phyloP scores from a whole-genome alignment of 441 rosid genomes.

The Corymbia calophylla region DNA sequence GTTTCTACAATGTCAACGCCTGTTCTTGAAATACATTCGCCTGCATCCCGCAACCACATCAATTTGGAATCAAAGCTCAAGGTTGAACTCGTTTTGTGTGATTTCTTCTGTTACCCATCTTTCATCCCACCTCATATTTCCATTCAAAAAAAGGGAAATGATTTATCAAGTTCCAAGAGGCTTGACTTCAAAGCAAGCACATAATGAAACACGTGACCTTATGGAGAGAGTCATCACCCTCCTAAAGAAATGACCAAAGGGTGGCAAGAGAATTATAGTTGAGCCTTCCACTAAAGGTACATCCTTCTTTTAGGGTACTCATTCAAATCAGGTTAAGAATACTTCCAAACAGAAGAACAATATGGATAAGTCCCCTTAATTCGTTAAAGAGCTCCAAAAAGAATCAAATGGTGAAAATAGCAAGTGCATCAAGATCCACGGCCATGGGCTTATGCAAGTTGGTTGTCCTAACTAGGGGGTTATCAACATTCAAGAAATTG shows the following conservation, averaged over 20 bases:
- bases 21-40: too few relatives aligned
- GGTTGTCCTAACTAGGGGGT: neutral
- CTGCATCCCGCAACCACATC: neutral
- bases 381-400: neutral
- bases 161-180: neutral
- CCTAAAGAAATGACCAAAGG: neutral
- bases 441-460: neutral
- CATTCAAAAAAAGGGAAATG: neutral
- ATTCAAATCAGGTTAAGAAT: neutral
- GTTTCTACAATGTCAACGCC: too few relatives aligned
- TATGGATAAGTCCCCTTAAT: too few relatives aligned
- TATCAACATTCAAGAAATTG: neutral
- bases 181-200: neutral
- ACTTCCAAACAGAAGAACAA: neutral
- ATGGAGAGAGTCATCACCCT: neutral
- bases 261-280: neutral
- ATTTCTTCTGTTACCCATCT: neutral
- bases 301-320: neutral
- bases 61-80: neutral
- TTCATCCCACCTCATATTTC: neutral
- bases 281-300: neutral
- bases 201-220: fast-evolving
- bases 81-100: neutral
- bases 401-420: neutral
- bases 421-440: neutral